Percentiles rank a stretch among this genome's conserved stretches.
phyloP scores from a whole-genome alignment of 306 rosid species.

The Cucumis cinereus region DNA sequence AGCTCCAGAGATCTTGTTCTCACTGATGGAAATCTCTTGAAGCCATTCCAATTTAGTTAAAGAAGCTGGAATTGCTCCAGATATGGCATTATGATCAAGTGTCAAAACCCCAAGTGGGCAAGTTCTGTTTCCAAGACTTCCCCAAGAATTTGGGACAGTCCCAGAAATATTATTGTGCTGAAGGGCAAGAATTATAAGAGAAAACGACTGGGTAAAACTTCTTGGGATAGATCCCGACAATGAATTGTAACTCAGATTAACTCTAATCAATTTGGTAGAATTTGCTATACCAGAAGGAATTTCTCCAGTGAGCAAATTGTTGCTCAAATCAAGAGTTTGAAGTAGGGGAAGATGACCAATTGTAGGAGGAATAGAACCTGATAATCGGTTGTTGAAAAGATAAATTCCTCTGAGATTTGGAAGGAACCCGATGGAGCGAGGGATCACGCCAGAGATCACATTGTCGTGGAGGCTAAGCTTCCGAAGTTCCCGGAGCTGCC shows the following conservation, averaged over 20 bases:
- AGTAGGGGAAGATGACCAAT: slow-evolving; percentile 61
- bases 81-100: slow-evolving; percentile 52
- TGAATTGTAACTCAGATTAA: slow-evolving; percentile 73
- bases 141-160: slow-evolving; percentile 50
- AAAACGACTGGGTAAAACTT: slow-evolving; percentile 31
- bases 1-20: slow-evolving; percentile 48
- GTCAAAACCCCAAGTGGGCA: slow-evolving; percentile 42
- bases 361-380: slow-evolving; percentile 74
- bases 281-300: slow-evolving; percentile 62
- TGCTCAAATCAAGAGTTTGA: slow-evolving; percentile 80
- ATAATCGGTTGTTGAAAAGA: slow-evolving; percentile 77
- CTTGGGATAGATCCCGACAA: slow-evolving; percentile 64
- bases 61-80: slow-evolving; percentile 55
- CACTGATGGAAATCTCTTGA: slow-evolving; percentile 44
- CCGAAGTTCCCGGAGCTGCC: slow-evolving; percentile 61
- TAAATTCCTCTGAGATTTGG: slow-evolving; percentile 80
- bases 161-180: slow-evolving; percentile 71
- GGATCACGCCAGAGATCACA: slow-evolving; percentile 43
- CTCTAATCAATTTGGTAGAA: slow-evolving; percentile 48
- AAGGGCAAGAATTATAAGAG: slow-evolving; percentile 54
- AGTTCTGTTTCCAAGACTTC: slow-evolving; percentile 22
- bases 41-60: slow-evolving; percentile 40
- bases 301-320: slow-evolving; percentile 46
- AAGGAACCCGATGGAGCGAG: slow-evolving; percentile 54
- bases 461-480: slow-evolving; percentile 81